These are phyloP conservation scores for Zalaria sp. DNA, from an alignment of 2,329 filamentous ascomycete genomes.

Conservation along the genomic window DNA sequence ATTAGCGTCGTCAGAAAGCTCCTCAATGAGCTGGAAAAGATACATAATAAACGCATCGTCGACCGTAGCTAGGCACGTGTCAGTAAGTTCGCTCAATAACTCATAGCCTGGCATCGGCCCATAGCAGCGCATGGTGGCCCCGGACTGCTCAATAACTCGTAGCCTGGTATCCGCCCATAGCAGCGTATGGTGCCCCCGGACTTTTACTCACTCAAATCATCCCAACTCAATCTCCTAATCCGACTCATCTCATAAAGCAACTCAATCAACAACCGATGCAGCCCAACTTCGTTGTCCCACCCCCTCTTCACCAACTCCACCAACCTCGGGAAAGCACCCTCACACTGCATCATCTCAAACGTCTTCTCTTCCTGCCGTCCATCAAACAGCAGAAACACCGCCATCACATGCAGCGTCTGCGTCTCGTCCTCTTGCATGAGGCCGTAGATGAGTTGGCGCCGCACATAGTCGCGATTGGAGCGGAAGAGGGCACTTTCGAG, in stretches of 20 bases:
- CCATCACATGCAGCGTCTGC: slow-evolving; percentile 65
- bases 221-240: slow-evolving; percentile 63
- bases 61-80: slow-evolving; percentile 31
- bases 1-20: slow-evolving; percentile 69
- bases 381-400: slow-evolving; percentile 75
- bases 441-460: slow-evolving; percentile 83
- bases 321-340: slow-evolving; percentile 70
- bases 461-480: slow-evolving; percentile 69
- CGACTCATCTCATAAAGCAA: slow-evolving; percentile 93
- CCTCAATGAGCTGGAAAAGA: slow-evolving; percentile 78
- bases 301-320: slow-evolving; percentile 64
- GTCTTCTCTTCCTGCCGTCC: slow-evolving; percentile 63
- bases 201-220: slow-evolving; percentile 52
- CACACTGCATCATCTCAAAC: slow-evolving; percentile 76
- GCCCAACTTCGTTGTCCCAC: slow-evolving; percentile 47
- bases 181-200: neutral
- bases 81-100: neutral
- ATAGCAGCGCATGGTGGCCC: neutral
- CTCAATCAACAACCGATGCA: slow-evolving; percentile 74
- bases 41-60: slow-evolving; percentile 70
- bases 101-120: too few species aligned
- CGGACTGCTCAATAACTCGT: too few species aligned
- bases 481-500: slow-evolving; percentile 62
- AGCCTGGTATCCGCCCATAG: too few species aligned
- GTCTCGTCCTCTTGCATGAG: slow-evolving; percentile 76